Percentiles rank a stretch among this genome's conserved stretches.
phyloP scores from a whole-genome alignment of 495 filamentous ascomycete genomes.

The Elasticomyces elasticus region DNA sequence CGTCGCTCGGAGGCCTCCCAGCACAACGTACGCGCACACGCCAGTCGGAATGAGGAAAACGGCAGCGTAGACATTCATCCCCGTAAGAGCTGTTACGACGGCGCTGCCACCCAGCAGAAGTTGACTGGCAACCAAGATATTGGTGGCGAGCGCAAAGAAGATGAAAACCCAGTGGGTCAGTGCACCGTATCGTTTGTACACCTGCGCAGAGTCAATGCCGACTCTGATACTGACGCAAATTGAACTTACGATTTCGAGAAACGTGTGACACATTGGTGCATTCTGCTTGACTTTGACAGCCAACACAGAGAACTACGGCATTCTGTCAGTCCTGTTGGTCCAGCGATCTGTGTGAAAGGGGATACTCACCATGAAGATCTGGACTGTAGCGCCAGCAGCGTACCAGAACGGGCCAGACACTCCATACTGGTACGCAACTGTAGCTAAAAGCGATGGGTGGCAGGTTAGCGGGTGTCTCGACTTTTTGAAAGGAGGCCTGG shows the following conservation, averaged over 20 bases:
- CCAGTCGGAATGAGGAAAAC: slow-evolving; percentile 24
- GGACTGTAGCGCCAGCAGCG: slow-evolving; percentile 27
- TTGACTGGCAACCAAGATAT: slow-evolving; percentile 26
- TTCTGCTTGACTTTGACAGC: slow-evolving; percentile 27
- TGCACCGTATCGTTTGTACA: slow-evolving; percentile 23
- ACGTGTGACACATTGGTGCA: slow-evolving; percentile 26
- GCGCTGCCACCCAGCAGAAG: slow-evolving; percentile 26
- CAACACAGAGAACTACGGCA: slow-evolving; percentile 19
- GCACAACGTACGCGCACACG: slow-evolving; percentile 26
- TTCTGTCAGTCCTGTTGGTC: not conserved
- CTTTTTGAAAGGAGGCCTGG: no score
- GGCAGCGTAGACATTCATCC: slow-evolving; percentile 28
- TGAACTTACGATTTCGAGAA: slow-evolving; percentile 26
- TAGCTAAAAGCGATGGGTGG: no score
- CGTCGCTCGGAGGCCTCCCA: slow-evolving; percentile 26
- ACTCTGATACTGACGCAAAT: no score
- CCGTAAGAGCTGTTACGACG: slow-evolving; percentile 26
- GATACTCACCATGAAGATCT: slow-evolving; percentile 25
- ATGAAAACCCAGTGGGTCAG: slow-evolving; percentile 25
- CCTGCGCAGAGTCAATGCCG: no score
- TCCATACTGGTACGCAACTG: slow-evolving; percentile 20
- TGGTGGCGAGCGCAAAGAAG: slow-evolving; percentile 23
- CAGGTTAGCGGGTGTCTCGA: no score
- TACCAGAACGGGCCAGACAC: slow-evolving; percentile 18
- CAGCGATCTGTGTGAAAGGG: not conserved